phyloP scores from a whole-genome alignment of 192 early-diverging fungal species.

The Linnemannia exigua region DNA sequence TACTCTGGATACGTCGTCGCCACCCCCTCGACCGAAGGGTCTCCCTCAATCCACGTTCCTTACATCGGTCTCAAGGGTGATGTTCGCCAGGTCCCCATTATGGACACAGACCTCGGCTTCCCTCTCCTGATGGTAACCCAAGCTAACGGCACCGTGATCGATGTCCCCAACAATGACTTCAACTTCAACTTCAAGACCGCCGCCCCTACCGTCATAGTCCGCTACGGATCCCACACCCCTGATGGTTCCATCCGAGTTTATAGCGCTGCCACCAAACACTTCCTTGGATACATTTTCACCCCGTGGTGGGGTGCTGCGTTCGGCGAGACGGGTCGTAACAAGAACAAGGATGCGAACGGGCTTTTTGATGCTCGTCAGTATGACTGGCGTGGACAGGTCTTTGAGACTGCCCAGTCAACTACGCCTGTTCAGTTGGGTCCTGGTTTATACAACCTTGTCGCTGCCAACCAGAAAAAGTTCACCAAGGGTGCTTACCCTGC shows the following conservation, averaged over 20 bases:
- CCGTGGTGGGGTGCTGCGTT: background rate
- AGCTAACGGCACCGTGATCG: background rate
- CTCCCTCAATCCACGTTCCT: conserved; percentile 33
- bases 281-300: conserved; percentile 21
- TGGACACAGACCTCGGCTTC: conserved; percentile 28
- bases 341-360: background rate
- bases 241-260: conserved; percentile 21
- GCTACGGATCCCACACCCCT: conserved; percentile 36
- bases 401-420: background rate
- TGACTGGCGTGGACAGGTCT: conserved; percentile 21
- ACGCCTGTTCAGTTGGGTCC: conserved; percentile 5
- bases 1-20: conserved; percentile 43
- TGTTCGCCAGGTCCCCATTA: conserved; percentile 38
- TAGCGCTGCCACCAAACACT: conserved; percentile 1
- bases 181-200: conserved; percentile 12
- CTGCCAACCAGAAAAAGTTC: conserved; percentile 32
- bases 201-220: conserved; percentile 16
- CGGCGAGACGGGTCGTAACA: conserved; percentile 18
- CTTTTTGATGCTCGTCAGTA: conserved; percentile 1
- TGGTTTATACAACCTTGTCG: conserved; percentile 22
- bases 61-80: conserved; percentile 53
- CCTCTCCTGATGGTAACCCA: conserved; percentile 6
- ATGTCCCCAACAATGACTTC: background rate
- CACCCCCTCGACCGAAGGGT: conserved; percentile 24
- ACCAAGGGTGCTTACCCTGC: conserved; percentile 30